Base-by-base conservation (phyloP, 306 rosid genomes). In the Begonia peltatifolia region DNA sequence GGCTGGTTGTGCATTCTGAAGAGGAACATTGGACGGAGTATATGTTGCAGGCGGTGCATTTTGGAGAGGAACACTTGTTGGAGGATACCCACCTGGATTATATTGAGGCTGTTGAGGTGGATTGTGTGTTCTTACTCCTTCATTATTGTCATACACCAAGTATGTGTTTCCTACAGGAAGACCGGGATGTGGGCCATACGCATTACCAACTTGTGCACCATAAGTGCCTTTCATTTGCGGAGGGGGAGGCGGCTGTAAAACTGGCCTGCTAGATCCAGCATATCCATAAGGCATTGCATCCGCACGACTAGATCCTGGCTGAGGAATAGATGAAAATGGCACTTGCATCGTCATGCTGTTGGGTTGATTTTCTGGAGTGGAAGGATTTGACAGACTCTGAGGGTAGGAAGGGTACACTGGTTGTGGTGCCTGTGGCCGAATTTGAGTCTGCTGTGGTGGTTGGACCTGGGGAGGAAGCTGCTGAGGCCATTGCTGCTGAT, bases 271-370 rank as follows among this genome's bases (percentile, higher is more conserved):
- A 58, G 74, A 36, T 47, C 92, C 82, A 14, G 78, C 59, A 47
- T 92, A 86, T 62, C 96, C 99, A 60, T 80, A 90, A 14, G 85
- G 67, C 20, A 84, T 60, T 25, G 83, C 6, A 43, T 89, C 95
- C 9, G 68, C 54, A 4, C 84, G 87, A 59, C 78, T 72, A 2
- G 97, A 65, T 1, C 74, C 99, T 0, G 81, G 74, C 47, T 76
- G 94, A 11, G 87, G 85, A 71, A 83, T 73, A 42, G 77, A 77
- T 3, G 95, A 75, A 70, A 76, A 92, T 25, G 88, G 65, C 71
- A 81, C 65, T 66, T 87, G 99, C 99, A 92, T 83, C 9, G 94
- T 74, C 93, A 86, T 77, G 83, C 94, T 81, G 76, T 58, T 92
- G 14, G 95, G 83, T 36, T 67, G 66, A 48, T 80, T 52, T 50